These are phyloP conservation scores for Aspergillus sp. DNA, from an alignment of 2,329 filamentous ascomycete genomes.

Conservation along the genomic window DNA sequence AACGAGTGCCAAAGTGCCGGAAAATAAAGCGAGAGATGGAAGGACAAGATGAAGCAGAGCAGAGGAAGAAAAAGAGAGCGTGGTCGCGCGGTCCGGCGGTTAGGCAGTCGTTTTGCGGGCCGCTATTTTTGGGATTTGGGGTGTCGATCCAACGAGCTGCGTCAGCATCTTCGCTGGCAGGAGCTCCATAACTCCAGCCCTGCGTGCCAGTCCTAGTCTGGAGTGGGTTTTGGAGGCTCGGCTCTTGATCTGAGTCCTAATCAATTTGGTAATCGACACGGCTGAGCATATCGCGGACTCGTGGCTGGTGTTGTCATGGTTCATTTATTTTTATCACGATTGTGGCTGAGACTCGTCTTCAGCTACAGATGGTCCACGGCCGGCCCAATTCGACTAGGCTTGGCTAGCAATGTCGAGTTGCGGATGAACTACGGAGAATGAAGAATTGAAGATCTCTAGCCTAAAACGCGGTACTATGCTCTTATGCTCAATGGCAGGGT, in stretches of 20 bases:
- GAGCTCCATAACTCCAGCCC: no score
- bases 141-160: conserved; percentile 14
- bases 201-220: no score
- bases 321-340: conserved; percentile 3
- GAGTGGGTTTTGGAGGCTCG: neutral
- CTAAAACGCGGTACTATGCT: neutral
- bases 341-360: conserved; percentile 5
- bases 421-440: neutral
- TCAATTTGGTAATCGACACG: neutral
- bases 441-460: neutral
- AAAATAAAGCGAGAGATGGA: conserved; percentile 1
- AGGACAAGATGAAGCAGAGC: neutral
- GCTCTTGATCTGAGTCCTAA: neutral
- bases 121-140: conserved; percentile 22
- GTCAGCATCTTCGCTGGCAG: conserved; percentile 11
- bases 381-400: neutral
- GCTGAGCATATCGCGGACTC: neutral
- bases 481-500: neutral
- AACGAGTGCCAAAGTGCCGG: neutral
- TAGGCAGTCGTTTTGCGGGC: conserved; percentile 18
- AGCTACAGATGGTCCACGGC: neutral
- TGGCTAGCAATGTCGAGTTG: neutral
- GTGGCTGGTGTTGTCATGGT: conserved; percentile 6
- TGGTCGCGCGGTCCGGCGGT: conserved; percentile 3
- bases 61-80: conserved; percentile 4